Evolutionary conservation across 495 filamentous ascomycete genomes (phyloP), one percentile per base, ranked within the genome.

Genomic region (Xylaria venustula): DNA sequence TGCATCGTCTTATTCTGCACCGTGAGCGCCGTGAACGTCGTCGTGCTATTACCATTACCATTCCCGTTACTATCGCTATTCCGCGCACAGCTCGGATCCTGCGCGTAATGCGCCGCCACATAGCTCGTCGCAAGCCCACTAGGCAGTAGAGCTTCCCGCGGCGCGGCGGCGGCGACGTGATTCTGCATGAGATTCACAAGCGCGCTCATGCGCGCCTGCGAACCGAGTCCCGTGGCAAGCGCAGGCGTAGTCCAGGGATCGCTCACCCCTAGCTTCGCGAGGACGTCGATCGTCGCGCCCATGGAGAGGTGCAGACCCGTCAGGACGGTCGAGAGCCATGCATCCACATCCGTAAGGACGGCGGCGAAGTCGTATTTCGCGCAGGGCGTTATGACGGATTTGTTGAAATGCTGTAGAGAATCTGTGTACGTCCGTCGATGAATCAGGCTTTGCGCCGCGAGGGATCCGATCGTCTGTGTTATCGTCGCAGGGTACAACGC

Each of bases 241-340:
- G 65, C 53, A 2, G 70, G 68, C 1, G 77, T 73, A 0, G 79
- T 69, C 60, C 70, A 75, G 1, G 80, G 66, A 63, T 80, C 75
- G 1, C 78, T 78, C 6, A 72, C 67, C 59, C 86, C 85, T 22
- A 85, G 74, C 25, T 73, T 69, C 1, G 77, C 72, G 72, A 86
- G 79, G 11, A 77, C 75, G 26, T 84, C 80, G 20, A 87, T 72
- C 0, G 81, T 79, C 9, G 82, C 80, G 52, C 79, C 78, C 60
- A 81, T 86, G 64, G 83, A 85, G 15, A 85, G 83, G 9, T 83
- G 67, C 37, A 85, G 64, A 19, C 76, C 61, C n/a, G 42, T 63
- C 20, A 67, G 61, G 12, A 62, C 64, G n/a, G 66, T 64, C 15
- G 55, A 19, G 6, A 75, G 62, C 63, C 71, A 77, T 22, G 55